Base-by-base conservation (phyloP, 2,329 filamentous ascomycete species). In the Trichoderma endophyticum region DNA sequence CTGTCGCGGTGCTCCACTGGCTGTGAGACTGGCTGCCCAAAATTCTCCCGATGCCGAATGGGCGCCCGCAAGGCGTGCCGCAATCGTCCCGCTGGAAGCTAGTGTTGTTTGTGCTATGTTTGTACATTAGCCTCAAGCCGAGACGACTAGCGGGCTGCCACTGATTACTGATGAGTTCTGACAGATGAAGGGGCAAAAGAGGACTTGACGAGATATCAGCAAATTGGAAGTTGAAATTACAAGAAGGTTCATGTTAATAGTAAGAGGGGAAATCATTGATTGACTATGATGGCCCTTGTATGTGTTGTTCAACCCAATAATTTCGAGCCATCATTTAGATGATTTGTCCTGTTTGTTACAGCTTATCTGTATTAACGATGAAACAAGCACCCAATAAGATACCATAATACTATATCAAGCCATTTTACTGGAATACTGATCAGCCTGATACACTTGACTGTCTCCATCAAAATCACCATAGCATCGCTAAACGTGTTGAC, bases 21-120 rank as follows among this genome's bases (percentile, higher is more conserved):
- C 54, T n/a, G 18, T 12, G 65, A 60, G 65, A 59, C 34, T 48
- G 21, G 51, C 26, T 26, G 34, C 28, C 66, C 57, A 54, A 8
- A 12, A 36, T 70, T 70, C 57, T 61, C 66, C 66, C 66, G 66
- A 70, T 14, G 66, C 57, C 57, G 57, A 61, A 32, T 61, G 66
- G 12, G 28, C 56, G 66, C 66, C 66, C 66, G 57, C 66, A 70
- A 70, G 32, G 66, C 66, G 66, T 51, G 56, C 66, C 66, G 66
- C 57, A 26, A 28, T 62, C 66, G 56, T 70, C 66, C 66, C 66
- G 66, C 12, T 48, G 57, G 39, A 48, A 70, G 57, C 66, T 70
- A 70, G 66, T 54, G 11, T 30, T 28, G 24, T 54, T 30, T 26
- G 34, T 62, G 59, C 59, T 26, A 15, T 62, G 59, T 24, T 62